Percentiles rank a stretch among this genome's conserved stretches.
Conservation (phyloP, 1,139 yeast species). For the Pichia sp. region DNA sequence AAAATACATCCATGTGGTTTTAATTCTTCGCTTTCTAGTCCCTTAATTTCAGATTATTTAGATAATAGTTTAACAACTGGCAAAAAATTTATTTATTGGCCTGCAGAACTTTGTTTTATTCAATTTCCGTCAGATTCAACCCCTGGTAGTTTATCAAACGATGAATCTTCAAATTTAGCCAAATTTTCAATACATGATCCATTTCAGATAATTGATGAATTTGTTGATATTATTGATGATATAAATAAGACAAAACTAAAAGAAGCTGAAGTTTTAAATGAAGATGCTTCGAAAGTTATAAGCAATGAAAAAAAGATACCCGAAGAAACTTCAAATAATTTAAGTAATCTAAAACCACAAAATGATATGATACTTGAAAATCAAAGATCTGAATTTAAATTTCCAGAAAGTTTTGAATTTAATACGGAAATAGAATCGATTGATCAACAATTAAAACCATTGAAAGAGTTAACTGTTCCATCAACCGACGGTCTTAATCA, state of each 20-base stretch:
- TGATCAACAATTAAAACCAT: constrained; percentile 10
- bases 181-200: constrained; percentile 16
- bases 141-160: constrained; percentile 7
- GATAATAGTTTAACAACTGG: constrained; percentile 39
- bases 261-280: constrained; percentile 14
- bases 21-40: constrained; percentile 63
- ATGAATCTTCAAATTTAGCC: constrained; percentile 17
- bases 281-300: not conserved
- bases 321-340: constrained; percentile 16
- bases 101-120: constrained; percentile 54
- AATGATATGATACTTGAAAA: not conserved
- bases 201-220: constrained; percentile 24
- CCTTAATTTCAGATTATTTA: constrained; percentile 48
- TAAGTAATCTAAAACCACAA: constrained; percentile 10
- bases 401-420: constrained; percentile 13
- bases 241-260: constrained; percentile 14
- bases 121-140: constrained; percentile 37
- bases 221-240: constrained; percentile 20
- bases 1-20: constrained; percentile 60
- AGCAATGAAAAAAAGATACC: not conserved
- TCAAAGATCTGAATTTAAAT: constrained; percentile 10
- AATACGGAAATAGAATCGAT: constrained; percentile 12
- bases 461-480: not conserved
- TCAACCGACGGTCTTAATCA: constrained; percentile 9
- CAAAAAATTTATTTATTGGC: constrained; percentile 63